phyloP scores from a whole-genome alignment of 345 rosid genomes.

The Dipteronia sinensis region DNA sequence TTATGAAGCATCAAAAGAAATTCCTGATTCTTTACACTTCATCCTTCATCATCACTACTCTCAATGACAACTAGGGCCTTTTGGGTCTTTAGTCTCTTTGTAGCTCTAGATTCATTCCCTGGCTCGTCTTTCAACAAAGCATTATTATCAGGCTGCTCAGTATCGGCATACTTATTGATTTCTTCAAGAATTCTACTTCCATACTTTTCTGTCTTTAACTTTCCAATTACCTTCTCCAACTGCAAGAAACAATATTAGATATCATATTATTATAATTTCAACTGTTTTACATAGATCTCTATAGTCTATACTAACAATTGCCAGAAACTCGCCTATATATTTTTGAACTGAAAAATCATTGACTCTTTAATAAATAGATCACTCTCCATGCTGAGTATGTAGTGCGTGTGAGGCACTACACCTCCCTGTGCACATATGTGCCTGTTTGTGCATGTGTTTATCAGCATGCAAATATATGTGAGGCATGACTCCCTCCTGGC shows the following conservation, averaged over 20 bases:
- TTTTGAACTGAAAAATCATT: not conserved
- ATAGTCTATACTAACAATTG: not conserved
- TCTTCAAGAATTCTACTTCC: conserved; percentile 77
- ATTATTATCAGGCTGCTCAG: conserved; percentile 29
- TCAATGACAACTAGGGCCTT: conserved; percentile 52
- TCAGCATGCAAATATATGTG: not conserved
- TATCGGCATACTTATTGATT: conserved; percentile 36
- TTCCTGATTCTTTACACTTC: conserved; percentile 29
- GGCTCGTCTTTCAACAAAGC: conserved; percentile 32
- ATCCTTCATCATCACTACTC: conserved; percentile 57
- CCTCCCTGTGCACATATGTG: not conserved
- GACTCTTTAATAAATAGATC: not conserved
- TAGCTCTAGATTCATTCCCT: conserved; percentile 32
- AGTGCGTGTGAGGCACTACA: not conserved
- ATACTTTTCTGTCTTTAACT: conserved; percentile 70
- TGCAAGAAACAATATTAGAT: conserved; percentile 33
- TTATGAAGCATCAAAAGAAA: not conserved
- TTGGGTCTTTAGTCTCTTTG: conserved; percentile 62
- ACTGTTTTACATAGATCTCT: not conserved
- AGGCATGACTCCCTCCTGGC: not conserved
- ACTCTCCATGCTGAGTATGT: not conserved
- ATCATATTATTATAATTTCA: not conserved
- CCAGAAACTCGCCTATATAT: not conserved
- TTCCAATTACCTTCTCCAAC: conserved; percentile 89
- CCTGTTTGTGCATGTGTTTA: not conserved